Conservation (phyloP, 2,329 filamentous ascomycete species). For the Neocatenulostroma microsporum region DNA sequence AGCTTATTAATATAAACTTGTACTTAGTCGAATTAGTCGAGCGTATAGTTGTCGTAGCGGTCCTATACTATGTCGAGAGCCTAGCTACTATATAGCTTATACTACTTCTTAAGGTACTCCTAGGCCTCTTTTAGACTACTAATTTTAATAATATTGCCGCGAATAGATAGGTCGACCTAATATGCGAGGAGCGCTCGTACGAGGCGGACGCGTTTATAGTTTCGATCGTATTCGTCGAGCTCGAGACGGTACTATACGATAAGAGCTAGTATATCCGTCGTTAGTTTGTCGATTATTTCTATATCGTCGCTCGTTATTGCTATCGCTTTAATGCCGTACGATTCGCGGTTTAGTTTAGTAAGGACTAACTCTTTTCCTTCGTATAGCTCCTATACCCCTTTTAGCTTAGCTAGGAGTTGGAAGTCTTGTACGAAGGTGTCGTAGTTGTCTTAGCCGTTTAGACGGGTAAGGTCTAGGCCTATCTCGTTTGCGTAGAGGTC, state of each 20-base stretch:
- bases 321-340: no score
- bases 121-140: background rate
- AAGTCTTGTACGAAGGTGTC: background rate
- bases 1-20: conserved; percentile 1
- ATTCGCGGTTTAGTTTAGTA: no score
- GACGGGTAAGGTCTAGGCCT: background rate
- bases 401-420: background rate
- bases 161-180: background rate
- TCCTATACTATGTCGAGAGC: background rate
- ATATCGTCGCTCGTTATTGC: no score
- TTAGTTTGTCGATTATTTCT: no score
- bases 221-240: background rate
- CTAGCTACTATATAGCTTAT: conserved; percentile 1
- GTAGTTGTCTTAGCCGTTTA: conserved; percentile 1
- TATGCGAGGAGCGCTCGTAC: background rate
- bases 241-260: no score
- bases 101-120: background rate
- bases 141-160: conserved; percentile 1
- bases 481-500: background rate
- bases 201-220: background rate
- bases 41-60: background rate
- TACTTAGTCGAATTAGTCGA: background rate
- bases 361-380: background rate
- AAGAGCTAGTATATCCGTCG: no score
- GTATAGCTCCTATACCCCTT: conserved; percentile 1